These are phyloP conservation scores for Prunus salicina DNA, from an alignment of 306 rosid genomes.

Conservation along the genomic window DNA sequence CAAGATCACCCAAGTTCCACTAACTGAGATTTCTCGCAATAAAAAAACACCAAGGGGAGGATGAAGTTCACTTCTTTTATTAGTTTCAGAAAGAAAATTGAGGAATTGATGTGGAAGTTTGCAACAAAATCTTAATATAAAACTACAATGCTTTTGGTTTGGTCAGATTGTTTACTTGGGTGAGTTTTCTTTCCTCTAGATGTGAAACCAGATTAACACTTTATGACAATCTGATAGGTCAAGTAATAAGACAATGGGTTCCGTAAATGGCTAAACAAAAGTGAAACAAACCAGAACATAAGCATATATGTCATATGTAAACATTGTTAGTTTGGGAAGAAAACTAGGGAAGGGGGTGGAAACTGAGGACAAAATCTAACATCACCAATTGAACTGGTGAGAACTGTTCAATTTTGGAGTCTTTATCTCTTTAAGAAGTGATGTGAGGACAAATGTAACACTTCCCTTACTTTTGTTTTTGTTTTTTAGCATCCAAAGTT, in stretches of 20 bases:
- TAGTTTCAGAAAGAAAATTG: neutral
- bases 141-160: neutral
- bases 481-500: neutral
- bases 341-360: neutral
- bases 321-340: neutral
- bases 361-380: neutral
- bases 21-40: neutral
- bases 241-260: neutral
- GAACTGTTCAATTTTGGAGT: neutral
- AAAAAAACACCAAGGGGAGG: neutral
- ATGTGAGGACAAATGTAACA: neutral
- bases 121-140: neutral
- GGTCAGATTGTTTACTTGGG: neutral
- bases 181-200: neutral
- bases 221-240: neutral
- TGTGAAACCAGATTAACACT: neutral
- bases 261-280: neutral
- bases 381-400: neutral
- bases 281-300: neutral
- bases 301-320: neutral
- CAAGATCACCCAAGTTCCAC: neutral
- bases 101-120: neutral
- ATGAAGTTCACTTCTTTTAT: neutral
- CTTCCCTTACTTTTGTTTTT: neutral
- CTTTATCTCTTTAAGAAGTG: neutral